These are phyloP conservation scores for Hypericum perforatum DNA, from an alignment of 345 rosid genomes.

Conservation along the genomic window DNA sequence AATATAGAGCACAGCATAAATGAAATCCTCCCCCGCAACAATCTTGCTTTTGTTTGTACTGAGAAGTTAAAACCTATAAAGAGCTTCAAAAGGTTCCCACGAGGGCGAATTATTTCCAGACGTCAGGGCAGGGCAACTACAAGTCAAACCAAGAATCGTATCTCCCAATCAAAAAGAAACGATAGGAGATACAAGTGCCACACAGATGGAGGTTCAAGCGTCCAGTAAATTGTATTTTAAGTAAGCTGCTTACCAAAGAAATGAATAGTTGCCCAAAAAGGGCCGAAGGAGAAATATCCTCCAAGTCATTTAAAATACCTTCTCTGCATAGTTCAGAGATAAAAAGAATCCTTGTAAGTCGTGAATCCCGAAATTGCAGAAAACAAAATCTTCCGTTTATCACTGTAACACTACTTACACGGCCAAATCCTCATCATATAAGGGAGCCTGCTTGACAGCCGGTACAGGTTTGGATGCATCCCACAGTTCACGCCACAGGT, in stretches of 20 bases:
- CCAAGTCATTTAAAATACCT: constrained; percentile 65
- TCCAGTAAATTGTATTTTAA: neutral
- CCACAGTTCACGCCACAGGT: constrained; percentile 96
- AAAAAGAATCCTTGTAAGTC: constrained; percentile 6
- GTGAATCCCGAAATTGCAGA: neutral
- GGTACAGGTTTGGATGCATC: constrained; percentile 82
- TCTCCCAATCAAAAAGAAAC: too few species aligned
- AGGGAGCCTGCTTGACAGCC: constrained; percentile 81
- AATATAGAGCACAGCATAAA: neutral
- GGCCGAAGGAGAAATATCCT: constrained; percentile 60
- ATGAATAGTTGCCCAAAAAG: constrained; percentile 75
- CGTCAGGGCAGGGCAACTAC: too few species aligned
- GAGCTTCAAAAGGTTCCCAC: too few species aligned
- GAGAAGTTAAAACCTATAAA: too few species aligned
- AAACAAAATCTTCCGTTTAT: neutral
- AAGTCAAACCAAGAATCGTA: too few species aligned
- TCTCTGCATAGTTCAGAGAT: constrained; percentile 43
- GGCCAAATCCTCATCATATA: constrained; percentile 86
- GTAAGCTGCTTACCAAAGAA: constrained; percentile 55
- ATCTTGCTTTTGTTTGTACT: too few species aligned
- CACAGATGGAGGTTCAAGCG: neutral
- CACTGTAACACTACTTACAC: constrained; percentile 48
- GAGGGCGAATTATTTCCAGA: too few species aligned
- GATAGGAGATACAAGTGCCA: neutral
- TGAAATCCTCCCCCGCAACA: neutral